Percentiles rank a stretch among this genome's conserved stretches.
Evolutionary conservation across 129 eudicot genomes (phyloP).

Genomic region (Lactuca sativa): DNA sequence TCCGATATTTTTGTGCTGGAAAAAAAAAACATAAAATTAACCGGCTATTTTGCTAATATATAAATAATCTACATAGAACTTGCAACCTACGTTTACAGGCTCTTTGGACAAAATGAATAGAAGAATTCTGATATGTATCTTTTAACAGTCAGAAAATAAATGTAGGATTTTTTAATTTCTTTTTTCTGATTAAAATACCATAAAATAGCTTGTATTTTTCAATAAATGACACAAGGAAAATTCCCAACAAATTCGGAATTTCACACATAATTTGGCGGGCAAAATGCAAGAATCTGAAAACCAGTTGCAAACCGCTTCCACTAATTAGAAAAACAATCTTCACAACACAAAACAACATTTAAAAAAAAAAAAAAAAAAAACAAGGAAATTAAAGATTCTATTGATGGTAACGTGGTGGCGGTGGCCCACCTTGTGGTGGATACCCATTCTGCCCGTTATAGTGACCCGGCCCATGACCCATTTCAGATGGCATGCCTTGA

Average conservation of each 20-base stretch:
- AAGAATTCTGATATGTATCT: too few species aligned
- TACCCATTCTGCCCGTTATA: conserved; percentile 47
- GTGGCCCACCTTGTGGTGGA: conserved; percentile 53
- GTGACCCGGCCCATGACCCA: conserved; percentile 49
- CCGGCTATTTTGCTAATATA: too few species aligned
- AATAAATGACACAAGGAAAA: too few species aligned
- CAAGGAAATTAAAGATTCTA: conserved; percentile 20
- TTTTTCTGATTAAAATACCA: too few species aligned
- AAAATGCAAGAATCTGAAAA: conserved; percentile 14
- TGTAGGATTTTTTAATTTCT: too few species aligned
- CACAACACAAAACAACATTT: conserved; percentile 7
- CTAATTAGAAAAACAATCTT: conserved; percentile 20
- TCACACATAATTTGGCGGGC: not conserved
- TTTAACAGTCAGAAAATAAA: too few species aligned
- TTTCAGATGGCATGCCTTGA: conserved; percentile 34
- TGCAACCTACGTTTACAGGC: too few species aligned
- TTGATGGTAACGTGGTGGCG: conserved; percentile 66
- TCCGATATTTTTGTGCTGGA: too few species aligned
- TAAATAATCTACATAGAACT: too few species aligned
- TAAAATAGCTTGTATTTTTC: too few species aligned
- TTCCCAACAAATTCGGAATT: conserved; percentile 11
- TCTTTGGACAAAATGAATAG: too few species aligned
- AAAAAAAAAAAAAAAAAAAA: not conserved
- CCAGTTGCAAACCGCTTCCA: conserved; percentile 4
- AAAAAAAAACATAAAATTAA: too few species aligned